A percentile compares a stretch with the other conserved stretches of the same genome.
phyloP scores from a whole-genome alignment of 495 filamentous ascomycete species.

The Xylaria venustula region DNA sequence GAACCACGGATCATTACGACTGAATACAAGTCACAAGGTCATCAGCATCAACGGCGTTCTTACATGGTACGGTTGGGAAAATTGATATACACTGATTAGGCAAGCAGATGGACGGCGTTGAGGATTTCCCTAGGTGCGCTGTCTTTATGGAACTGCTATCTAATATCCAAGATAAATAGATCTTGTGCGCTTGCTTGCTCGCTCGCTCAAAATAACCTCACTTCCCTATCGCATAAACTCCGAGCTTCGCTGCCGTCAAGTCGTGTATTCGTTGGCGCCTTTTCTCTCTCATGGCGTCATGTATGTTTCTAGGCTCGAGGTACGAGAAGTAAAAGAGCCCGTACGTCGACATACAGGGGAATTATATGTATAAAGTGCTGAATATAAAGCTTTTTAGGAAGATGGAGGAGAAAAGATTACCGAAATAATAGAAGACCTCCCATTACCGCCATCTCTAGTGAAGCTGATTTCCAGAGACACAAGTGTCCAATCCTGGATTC shows the following conservation, averaged over 20 bases:
- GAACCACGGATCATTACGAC: background rate
- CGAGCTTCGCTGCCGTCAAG: slow-evolving; percentile 6
- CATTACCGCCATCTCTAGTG: background rate
- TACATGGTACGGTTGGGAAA: slow-evolving; percentile 6
- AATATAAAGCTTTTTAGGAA: no score
- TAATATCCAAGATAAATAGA: background rate
- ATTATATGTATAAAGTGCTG: no score
- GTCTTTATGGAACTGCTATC: background rate
- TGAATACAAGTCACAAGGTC: background rate
- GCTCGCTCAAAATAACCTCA: background rate
- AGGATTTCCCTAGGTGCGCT: background rate
- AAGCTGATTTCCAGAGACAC: background rate
- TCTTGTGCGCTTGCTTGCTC: background rate
- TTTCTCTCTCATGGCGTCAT: background rate
- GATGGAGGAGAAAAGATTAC: background rate
- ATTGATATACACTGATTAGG: slow-evolving; percentile 7
- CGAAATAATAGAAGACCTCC: background rate
- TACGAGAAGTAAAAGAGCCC: background rate
- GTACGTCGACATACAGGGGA: background rate
- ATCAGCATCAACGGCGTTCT: slow-evolving; percentile 7
- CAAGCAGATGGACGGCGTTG: slow-evolving; percentile 10
- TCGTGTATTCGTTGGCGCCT: background rate
- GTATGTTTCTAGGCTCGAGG: background rate
- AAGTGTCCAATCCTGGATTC: background rate
- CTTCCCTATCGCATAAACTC: background rate